Evolutionary conservation across 1,139 yeast genomes (phyloP), one percentile per base, ranked within the genome.

Genomic region (Yamadazyma epiphylla): DNA sequence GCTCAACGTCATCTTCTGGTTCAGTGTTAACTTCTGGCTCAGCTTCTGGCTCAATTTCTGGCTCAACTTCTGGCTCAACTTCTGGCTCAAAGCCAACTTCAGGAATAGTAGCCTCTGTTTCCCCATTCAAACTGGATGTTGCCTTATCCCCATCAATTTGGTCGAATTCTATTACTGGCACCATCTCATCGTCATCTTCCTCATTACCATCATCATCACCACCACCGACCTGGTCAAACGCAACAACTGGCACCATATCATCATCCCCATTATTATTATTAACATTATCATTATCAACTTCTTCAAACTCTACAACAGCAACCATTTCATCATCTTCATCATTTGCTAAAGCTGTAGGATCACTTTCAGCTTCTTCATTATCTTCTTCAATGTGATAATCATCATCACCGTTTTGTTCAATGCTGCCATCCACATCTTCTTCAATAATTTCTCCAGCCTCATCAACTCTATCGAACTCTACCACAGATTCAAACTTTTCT

Each of bases 301-400:
- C 38, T 15, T 38, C 42, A 3, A 30, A 22, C 13, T 26, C 35
- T 6, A 14, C 17, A 14, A 35, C 27, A 14, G 22, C 28, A 11
- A 37, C 37, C 19, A 39, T 13, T 15, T 28, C 39, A 2, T 22
- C 36, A 15, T 29, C 26, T 4, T 33, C 33, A n/a, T 25, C 36
- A 19, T 39, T 38, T 25, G 39, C 42, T 5, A 38, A 24, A 5
- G 29, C 7, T 8, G 21, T 10, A 5, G 19, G n/a, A 5, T 15
- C 20, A 24, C 15, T 15, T 14, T n/a, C 13, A 9, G 16, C 4
- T 12, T 13, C 16, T 23, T 32, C 32, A 8, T 12, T 6, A 14
- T 32, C 35, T 7, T 25, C 28, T 7, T 13, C 21, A 5, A 16
- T n/a, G n/a, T n/a, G 13, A n/a, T n/a, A 5, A 13, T n/a, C 13